These are phyloP conservation scores for Zygotorulaspora chibaensis DNA, from an alignment of 805 yeast genomes.

Conservation along the genomic window DNA sequence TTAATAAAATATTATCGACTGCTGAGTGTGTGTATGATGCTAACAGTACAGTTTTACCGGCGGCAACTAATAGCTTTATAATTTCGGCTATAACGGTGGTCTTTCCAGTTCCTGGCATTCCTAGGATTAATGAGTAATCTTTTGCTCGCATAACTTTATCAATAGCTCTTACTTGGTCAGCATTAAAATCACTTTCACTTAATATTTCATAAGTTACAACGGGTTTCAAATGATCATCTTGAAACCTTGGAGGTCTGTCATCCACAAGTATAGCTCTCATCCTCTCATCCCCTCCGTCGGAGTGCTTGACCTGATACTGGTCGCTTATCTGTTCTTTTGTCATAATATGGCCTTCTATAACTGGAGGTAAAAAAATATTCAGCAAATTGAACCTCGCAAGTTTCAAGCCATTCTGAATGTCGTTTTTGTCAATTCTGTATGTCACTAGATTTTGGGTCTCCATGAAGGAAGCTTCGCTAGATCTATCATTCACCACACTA, in stretches of 20 bases:
- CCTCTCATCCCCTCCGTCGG: constrained; percentile 36
- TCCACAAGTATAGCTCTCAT: constrained; percentile 37
- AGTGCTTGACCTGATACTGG: constrained; percentile 17
- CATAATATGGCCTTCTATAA: constrained; percentile 32
- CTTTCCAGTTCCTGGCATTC: constrained; percentile 99
- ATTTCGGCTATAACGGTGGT: constrained; percentile 84
- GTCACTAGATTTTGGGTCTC: constrained; percentile 31
- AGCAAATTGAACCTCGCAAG: constrained; percentile 72
- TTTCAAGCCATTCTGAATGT: constrained; percentile 67
- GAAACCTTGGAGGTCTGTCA: constrained; percentile 29
- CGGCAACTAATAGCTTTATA: constrained; percentile 51
- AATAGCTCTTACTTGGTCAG: constrained; percentile 69
- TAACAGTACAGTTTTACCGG: constrained; percentile 64
- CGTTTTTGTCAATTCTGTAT: constrained; percentile 79
- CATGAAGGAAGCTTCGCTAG: constrained; percentile 25
- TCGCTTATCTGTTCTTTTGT: constrained; percentile 15
- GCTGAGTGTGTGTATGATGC: constrained; percentile 94
- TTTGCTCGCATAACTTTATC: constrained; percentile 56
- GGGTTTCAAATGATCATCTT: constrained; percentile 5
- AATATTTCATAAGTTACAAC: constrained; percentile 22
- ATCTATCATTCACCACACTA: constrained; percentile 16
- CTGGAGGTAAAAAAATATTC: constrained; percentile 51
- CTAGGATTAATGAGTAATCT: constrained; percentile 78
- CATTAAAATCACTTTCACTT: constrained; percentile 44
- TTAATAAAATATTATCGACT: constrained; percentile 84